Base-by-base conservation (phyloP, 306 rosid genomes). In the Medicago truncatula region DNA sequence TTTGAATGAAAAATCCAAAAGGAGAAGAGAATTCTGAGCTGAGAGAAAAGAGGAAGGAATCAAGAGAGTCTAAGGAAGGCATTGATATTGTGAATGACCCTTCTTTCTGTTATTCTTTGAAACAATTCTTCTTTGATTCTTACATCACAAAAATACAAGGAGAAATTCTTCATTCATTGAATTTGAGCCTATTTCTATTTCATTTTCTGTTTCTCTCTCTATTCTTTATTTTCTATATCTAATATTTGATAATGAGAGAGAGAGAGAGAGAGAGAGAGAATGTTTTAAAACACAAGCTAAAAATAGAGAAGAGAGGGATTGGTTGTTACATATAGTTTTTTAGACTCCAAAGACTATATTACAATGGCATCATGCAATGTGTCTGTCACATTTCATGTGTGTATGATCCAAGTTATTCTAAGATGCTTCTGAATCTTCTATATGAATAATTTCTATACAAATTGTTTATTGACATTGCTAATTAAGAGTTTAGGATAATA, bases 11-110 rank as follows among this genome's bases (percentile, higher is more conserved):
- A 61, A 92, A 60, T 10, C 89, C 93, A 1, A 85, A 7, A 8
- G 97, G 97, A 67, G 81, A 68, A 50, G 85, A 84, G 10, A 89
- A 77, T 1, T 72, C 11, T 38, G 50, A 71, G 89, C 86, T 74
- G 69, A 90, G 91, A 81, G 86, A 87, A 87, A 95, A 89, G 85
- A 95, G 89, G 60, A 86, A 71, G 69, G 80, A 81, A 92, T 95
- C 99, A 34, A 90, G 23, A 76, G 88, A 83, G 56, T 89, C 90
- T 69, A 89, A 75, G 34, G 92, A 82, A 75, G 85, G 43, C 90
- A 90, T 89, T 86, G 66, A 36, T 18, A 58, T 41, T 59, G 34
- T 62, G 16, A 17, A 17, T 12, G 71, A 67, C 58, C 67, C 78
- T 77, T 79, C 56, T 70, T 28, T 76, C 12, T 57, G 23, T 40